These are phyloP conservation scores for Russula olivacea DNA, from an alignment of 768 basidiomycete genomes.

Conservation along the genomic window DNA sequence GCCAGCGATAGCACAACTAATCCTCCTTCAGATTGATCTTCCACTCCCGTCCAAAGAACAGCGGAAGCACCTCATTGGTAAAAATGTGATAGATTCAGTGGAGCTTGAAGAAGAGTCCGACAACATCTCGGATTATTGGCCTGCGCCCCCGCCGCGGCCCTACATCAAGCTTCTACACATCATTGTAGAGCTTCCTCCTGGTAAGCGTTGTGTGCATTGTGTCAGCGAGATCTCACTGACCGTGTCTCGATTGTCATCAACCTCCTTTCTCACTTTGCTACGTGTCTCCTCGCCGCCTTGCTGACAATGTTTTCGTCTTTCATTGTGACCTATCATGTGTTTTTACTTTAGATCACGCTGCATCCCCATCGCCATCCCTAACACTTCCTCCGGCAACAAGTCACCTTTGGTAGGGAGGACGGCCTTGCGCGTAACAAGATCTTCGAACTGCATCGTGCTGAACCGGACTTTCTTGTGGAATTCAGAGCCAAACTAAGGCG, in stretches of 20 bases:
- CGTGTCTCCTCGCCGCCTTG: not conserved
- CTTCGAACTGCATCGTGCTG: not conserved
- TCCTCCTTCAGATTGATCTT: too few relatives aligned
- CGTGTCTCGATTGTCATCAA: not conserved
- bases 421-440: not conserved
- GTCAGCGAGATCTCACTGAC: too few relatives aligned
- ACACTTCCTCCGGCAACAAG: too few relatives aligned
- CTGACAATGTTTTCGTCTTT: too few relatives aligned
- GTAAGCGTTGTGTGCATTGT: not conserved
- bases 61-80: too few relatives aligned
- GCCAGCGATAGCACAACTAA: too few relatives aligned
- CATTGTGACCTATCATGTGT: not conserved
- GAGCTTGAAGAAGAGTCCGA: too few relatives aligned
- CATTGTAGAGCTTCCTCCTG: not conserved
- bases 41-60: too few relatives aligned
- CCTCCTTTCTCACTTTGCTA: not conserved
- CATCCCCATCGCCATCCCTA: not conserved
- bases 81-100: too few relatives aligned
- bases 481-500: not conserved
- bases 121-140: not conserved
- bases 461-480: not conserved
- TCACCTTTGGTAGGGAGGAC: not conserved
- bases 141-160: not conserved
- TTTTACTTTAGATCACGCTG: not conserved
- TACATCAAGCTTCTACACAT: not conserved